These are phyloP conservation scores for Melocanna baccifera DNA, from an alignment of 176 grass and related monocot genomes.

Conservation along the genomic window DNA sequence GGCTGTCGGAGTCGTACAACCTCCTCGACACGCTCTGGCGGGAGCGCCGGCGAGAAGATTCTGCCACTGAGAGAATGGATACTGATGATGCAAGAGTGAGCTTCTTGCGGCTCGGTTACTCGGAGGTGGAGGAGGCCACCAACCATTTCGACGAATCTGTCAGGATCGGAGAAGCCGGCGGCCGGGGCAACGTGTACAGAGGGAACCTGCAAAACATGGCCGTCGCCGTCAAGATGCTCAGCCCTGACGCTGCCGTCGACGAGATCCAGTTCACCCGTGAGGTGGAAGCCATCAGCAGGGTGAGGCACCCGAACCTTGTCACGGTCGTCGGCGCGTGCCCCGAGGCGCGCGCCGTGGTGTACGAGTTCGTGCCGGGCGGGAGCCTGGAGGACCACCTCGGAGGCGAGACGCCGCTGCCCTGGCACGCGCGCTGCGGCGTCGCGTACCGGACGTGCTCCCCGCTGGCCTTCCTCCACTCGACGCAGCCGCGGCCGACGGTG, in stretches of 20 bases:
- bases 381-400: conserved; percentile 54
- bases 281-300: conserved; percentile 25
- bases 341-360: conserved; percentile 47
- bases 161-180: conserved; percentile 31
- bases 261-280: conserved; percentile 33
- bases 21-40: conserved; percentile 43
- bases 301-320: conserved; percentile 45
- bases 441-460: conserved; percentile 38
- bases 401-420: conserved; percentile 34
- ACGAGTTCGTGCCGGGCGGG: conserved; percentile 48
- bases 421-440: conserved; percentile 52
- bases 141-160: conserved; percentile 40
- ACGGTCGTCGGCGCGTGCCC: conserved; percentile 52
- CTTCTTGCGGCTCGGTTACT: conserved; percentile 24
- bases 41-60: not conserved
- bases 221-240: conserved; percentile 54
- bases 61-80: not conserved
- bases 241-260: conserved; percentile 19
- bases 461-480: conserved; percentile 55
- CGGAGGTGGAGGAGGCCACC: conserved; percentile 54
- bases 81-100: not conserved
- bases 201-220: conserved; percentile 24
- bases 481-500: conserved; percentile 1
- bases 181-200: conserved; percentile 43
- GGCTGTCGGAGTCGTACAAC: conserved; percentile 47